Conservation (phyloP, 257 asterid genomes). For the Petunia axillaris region DNA sequence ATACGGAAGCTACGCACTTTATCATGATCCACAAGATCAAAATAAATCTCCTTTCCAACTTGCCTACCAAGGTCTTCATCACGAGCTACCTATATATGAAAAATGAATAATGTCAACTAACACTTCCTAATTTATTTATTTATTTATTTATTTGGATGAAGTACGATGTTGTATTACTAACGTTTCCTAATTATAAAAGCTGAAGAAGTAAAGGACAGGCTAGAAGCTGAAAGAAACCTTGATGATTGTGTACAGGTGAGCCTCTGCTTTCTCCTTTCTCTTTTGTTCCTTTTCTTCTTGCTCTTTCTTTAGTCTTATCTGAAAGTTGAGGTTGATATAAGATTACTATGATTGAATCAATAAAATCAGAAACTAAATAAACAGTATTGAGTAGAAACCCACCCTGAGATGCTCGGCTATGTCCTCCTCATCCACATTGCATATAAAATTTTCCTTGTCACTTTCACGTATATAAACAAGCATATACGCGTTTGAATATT, state of each 20-base stretch:
- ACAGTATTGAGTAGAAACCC: conserved; percentile 32
- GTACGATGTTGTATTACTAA: not conserved
- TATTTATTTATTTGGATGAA: too few relatives aligned
- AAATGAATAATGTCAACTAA: conserved; percentile 4
- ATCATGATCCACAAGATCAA: conserved; percentile 93
- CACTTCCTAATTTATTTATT: too few relatives aligned
- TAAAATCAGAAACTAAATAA: conserved; percentile 25
- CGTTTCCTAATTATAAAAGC: not conserved
- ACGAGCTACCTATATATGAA: conserved; percentile 67
- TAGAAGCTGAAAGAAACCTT: conserved; percentile 50
- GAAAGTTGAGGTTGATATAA: conserved; percentile 28
- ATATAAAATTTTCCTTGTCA: conserved; percentile 74
- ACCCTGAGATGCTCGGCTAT: conserved; percentile 86
- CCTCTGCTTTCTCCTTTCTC: conserved; percentile 79
- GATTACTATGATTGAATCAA: conserved; percentile 4
- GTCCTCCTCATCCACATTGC: conserved; percentile 85
- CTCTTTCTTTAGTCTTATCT: conserved; percentile 79
- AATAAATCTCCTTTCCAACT: conserved; percentile 77
- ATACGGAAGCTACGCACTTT: conserved; percentile 79
- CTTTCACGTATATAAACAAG: conserved; percentile 86
- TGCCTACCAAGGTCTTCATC: conserved; percentile 74
- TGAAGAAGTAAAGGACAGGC: conserved; percentile 23
- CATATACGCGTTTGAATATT: conserved; percentile 83
- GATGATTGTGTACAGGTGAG: conserved; percentile 82
- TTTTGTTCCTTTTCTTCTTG: conserved; percentile 82